phyloP scores from a whole-genome alignment of 371 early-diverging fungal species.

The Coemansia sp. region DNA sequence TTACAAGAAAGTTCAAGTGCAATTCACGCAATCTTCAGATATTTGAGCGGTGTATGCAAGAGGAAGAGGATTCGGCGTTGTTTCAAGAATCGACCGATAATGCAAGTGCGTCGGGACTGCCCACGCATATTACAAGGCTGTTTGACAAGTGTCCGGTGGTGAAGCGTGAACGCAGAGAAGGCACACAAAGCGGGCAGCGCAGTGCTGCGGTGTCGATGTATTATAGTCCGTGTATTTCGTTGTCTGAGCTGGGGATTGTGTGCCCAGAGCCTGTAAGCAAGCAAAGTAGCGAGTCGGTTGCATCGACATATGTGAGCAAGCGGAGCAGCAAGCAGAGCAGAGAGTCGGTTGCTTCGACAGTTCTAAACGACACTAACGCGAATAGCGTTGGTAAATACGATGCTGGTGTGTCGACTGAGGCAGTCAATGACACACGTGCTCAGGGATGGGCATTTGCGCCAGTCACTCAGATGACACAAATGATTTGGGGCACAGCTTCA shows the following conservation, averaged over 20 bases:
- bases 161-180: slow-evolving; percentile 2
- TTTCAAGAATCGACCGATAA: slow-evolving; percentile 1
- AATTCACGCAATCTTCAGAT: slow-evolving; percentile 34
- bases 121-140: slow-evolving; percentile 12
- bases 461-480: not conserved
- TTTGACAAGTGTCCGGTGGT: slow-evolving; percentile 29
- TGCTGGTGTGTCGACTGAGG: not conserved
- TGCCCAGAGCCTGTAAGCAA: not conserved
- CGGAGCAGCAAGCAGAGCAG: not conserved
- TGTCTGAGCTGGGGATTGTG: slow-evolving; percentile 7
- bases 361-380: not conserved
- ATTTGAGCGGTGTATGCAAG: slow-evolving; percentile 26
- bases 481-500: not conserved
- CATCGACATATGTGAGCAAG: slow-evolving; percentile 2
- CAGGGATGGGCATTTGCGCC: slow-evolving; percentile 1
- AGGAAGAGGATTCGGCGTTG: slow-evolving; percentile 13
- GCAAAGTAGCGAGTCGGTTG: slow-evolving; percentile 3
- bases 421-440: not conserved
- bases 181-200: not conserved
- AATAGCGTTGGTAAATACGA: not conserved
- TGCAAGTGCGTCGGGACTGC: not conserved
- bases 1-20: slow-evolving; percentile 41
- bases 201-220: slow-evolving; percentile 21
- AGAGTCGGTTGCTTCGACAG: not conserved
- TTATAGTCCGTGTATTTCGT: slow-evolving; percentile 22